Conservation (phyloP, 352 stramenopile genomes). For the Pythium rishiriense region DNA sequence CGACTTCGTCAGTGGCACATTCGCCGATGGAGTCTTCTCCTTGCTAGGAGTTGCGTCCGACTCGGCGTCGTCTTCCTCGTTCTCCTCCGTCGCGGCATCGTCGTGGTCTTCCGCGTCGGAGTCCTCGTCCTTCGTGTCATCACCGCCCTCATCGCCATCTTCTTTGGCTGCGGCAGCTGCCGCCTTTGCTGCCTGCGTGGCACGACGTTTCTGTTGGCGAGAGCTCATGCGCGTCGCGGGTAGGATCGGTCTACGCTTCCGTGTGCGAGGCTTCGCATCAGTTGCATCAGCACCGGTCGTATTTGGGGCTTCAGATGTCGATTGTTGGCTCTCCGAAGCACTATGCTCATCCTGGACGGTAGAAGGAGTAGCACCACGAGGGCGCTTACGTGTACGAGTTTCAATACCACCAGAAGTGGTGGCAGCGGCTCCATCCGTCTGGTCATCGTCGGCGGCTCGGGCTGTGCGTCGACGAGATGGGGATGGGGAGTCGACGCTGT, state of each 20-base stretch:
- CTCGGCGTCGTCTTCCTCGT: conserved; percentile 24
- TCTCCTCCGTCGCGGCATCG: conserved; percentile 21
- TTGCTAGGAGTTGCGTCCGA: conserved; percentile 7
- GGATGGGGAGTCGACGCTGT: conserved; percentile 42
- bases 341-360: conserved; percentile 50
- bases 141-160: conserved; percentile 20
- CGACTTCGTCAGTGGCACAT: conserved; percentile 40
- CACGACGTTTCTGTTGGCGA: conserved; percentile 61
- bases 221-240: conserved; percentile 67
- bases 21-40: not conserved
- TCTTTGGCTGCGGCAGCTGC: conserved; percentile 18
- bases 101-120: conserved; percentile 13
- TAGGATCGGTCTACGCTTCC: conserved; percentile 45
- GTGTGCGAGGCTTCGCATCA: conserved; percentile 38
- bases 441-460: conserved; percentile 10
- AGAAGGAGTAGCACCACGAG: conserved; percentile 11
- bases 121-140: conserved; percentile 24
- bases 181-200: conserved; percentile 37
- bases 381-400: conserved; percentile 37
- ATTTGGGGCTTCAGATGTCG: conserved; percentile 41
- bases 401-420: not conserved
- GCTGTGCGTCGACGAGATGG: conserved; percentile 16
- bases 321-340: conserved; percentile 60
- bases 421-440: conserved; percentile 3
- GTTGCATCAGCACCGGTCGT: not conserved